Base-by-base conservation (phyloP, 495 filamentous ascomycete genomes). In the Penicillium bovifimosum region DNA sequence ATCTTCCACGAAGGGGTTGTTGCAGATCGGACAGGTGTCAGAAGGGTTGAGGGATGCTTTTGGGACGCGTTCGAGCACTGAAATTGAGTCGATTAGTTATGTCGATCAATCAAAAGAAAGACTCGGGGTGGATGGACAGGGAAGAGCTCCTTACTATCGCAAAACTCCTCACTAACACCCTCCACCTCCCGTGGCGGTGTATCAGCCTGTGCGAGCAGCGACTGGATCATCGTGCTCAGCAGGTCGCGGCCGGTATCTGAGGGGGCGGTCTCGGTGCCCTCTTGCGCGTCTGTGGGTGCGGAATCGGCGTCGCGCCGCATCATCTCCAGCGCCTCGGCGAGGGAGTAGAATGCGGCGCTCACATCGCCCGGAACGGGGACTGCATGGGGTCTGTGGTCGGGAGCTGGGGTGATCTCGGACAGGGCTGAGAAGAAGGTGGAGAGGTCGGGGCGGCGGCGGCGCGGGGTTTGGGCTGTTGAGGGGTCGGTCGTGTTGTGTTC, bases 21-120 rank as follows among this genome's bases (percentile, higher is more conserved):
- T 82, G 67, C 93, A 98, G 53, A 98, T 96, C 1, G 89, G 87
- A 58, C 93, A 98, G 24, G 64, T 73, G 53, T 92, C 87, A 6
- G 77, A 79, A 28, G 72, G 61, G 60, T 85, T 84, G 32, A 96
- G 69, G 11, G 67, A 64, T 68, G 82, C 81, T 58, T 84, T 86
- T 9, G 84, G 78, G 50, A 97, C 85, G 5, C 92, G 78, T 32
- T 97, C 93, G 44, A 96, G 78, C 48, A 76, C 81, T 80, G 40
- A 41, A 43, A 1, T 1, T n/a, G 6, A 38, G 7, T 4, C n/a
- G 34, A 26, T 50, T 32, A 33, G 47, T 9, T 9, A 16, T 33
- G 5, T 16, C 5, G 0, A 32, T 45, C 9, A 28, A 17, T 45
- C 6, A 28, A 18, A 36, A 13, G 28, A 8, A 17, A 24, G 7